phyloP scores from a whole-genome alignment of 2,329 filamentous ascomycete species.

The Dryadomyces quercivorus region DNA sequence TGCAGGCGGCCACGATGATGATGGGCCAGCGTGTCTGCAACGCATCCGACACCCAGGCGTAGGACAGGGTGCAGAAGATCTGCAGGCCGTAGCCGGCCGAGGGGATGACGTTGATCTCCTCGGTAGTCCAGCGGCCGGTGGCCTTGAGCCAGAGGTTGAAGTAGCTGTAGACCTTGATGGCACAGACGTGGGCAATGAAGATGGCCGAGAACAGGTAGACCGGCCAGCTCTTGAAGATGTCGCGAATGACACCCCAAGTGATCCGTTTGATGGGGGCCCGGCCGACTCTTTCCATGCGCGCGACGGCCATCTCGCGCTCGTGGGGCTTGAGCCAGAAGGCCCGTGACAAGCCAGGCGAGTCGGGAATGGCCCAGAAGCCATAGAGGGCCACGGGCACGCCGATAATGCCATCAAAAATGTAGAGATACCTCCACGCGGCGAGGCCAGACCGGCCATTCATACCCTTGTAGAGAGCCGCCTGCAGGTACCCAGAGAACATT shows the following conservation, averaged over 20 bases:
- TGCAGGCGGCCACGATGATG: constrained; percentile 21
- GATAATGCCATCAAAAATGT: constrained; percentile 24
- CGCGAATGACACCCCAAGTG: not conserved
- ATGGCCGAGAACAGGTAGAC: constrained; percentile 9
- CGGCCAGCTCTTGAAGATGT: constrained; percentile 8
- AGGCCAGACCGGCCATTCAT: constrained; percentile 20
- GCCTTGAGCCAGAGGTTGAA: constrained; percentile 13
- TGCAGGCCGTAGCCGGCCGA: constrained; percentile 18
- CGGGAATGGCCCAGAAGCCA: constrained; percentile 13
- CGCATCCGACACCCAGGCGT: constrained; percentile 39
- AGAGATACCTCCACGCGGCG: constrained; percentile 26
- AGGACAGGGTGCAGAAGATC: constrained; percentile 32
- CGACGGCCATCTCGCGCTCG: constrained; percentile 5
- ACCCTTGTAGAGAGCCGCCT: constrained; percentile 23
- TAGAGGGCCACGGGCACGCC: constrained; percentile 14
- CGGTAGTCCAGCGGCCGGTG: constrained; percentile 24
- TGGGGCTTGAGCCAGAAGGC: constrained; percentile 7
- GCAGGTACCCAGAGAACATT: constrained; percentile 18
- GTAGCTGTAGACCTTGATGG: constrained; percentile 10
- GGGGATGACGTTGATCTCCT: constrained; percentile 34
- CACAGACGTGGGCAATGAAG: constrained; percentile 9
- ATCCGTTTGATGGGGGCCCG: not conserved
- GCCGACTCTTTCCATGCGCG: constrained; percentile 6
- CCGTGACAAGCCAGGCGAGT: constrained; percentile 7
- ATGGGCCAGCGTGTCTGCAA: constrained; percentile 35